Percentiles rank a stretch among this genome's conserved stretches.
Conservation (phyloP, 306 rosid species). For the Prunus fruticosa region DNA sequence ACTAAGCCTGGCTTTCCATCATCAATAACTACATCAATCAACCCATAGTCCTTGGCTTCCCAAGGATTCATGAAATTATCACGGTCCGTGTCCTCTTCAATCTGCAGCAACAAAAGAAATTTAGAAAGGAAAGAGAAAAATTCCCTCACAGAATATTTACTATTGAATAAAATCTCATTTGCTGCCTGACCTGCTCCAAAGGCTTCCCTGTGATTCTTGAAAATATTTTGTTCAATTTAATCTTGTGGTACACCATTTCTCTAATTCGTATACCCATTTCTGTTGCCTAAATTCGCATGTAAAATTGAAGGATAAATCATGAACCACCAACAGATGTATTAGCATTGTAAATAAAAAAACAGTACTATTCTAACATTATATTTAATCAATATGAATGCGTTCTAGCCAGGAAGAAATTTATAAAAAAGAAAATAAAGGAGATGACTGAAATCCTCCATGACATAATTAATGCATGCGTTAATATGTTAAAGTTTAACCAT, state of each 20-base stretch:
- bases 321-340: conserved; percentile 5
- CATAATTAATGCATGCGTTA: not conserved
- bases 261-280: conserved; percentile 74
- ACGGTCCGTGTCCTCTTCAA: conserved; percentile 75
- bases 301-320: not conserved
- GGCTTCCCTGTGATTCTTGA: conserved; percentile 84
- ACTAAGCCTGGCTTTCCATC: conserved; percentile 92
- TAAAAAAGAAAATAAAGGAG: not conserved
- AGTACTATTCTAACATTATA: not conserved
- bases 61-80: conserved; percentile 93
- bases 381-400: not conserved
- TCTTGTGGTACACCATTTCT: conserved; percentile 85
- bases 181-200: conserved; percentile 55
- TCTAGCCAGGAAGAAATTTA: not conserved
- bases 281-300: conserved; percentile 53
- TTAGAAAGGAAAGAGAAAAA: not conserved
- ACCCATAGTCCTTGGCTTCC: conserved; percentile 91
- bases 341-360: not conserved
- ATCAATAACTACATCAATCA: conserved; percentile 79
- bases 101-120: conserved; percentile 37
- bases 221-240: conserved; percentile 82
- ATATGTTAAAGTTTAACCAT: not conserved
- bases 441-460: not conserved
- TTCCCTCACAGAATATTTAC: not conserved
- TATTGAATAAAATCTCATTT: not conserved